phyloP scores from a whole-genome alignment of 768 basidiomycete genomes.

The Psilocybe cyanescens region DNA sequence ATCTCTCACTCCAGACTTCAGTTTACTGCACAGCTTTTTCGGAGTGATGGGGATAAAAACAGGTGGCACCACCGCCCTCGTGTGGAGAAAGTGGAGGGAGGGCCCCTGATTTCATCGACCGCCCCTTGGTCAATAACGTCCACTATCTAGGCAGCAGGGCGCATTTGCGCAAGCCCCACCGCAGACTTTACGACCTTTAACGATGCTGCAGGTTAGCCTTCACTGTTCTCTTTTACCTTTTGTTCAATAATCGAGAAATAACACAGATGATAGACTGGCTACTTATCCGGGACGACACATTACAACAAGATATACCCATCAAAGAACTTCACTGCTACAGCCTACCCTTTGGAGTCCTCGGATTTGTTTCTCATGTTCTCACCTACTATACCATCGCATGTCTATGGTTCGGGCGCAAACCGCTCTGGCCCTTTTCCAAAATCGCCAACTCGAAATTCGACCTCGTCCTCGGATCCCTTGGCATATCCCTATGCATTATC shows the following conservation, averaged over 20 bases:
- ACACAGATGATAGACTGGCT: neutral
- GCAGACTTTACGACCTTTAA: constrained; percentile 1
- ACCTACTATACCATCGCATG: constrained; percentile 29
- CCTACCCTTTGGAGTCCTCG: constrained; percentile 29
- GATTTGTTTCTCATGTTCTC: constrained; percentile 29
- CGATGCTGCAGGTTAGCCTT: neutral
- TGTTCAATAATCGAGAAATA: neutral
- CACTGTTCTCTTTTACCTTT: neutral
- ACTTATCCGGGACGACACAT: constrained; percentile 7
- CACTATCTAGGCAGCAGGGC: neutral
- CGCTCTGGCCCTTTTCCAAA: constrained; percentile 26
- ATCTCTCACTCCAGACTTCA: neutral
- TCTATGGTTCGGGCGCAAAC: constrained; percentile 28
- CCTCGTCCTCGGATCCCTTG: constrained; percentile 23
- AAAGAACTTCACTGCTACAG: constrained; percentile 29
- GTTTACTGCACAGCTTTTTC: constrained; percentile 12
- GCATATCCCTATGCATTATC: constrained; percentile 24
- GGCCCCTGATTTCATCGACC: neutral
- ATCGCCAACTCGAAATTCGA: constrained; percentile 25
- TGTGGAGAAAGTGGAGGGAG: neutral
- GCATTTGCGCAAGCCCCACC: neutral
- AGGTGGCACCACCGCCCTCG: neutral
- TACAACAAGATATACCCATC: constrained; percentile 21
- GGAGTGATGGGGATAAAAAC: constrained; percentile 7
- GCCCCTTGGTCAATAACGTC: neutral